Conservation (phyloP, 225 moss, liverwort and hornwort genomes). For the Pseudoscleropodium purum region DNA sequence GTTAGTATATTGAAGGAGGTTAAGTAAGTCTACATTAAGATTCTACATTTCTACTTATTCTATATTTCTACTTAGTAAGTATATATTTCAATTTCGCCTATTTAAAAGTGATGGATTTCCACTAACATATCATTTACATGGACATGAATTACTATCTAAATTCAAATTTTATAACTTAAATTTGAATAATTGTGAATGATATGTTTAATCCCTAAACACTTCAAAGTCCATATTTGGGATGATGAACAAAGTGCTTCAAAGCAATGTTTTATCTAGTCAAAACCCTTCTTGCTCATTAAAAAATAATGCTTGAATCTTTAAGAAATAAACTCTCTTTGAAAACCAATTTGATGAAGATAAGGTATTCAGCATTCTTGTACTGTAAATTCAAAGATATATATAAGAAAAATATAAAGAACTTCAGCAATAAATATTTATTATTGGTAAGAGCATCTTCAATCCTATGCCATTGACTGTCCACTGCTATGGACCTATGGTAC, state of each 20-base stretch:
- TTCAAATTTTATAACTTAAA: too few relatives aligned
- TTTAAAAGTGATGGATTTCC: too few relatives aligned
- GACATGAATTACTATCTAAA: neutral
- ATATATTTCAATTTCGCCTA: too few relatives aligned
- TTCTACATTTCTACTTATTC: too few relatives aligned
- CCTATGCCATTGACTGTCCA: rapidly evolving
- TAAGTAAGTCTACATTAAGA: neutral
- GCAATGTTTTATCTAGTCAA: neutral
- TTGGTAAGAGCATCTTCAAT: too few relatives aligned
- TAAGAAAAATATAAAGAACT: neutral
- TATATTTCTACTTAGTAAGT: too few relatives aligned
- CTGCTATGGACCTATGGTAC: too few relatives aligned
- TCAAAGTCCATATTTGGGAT: rapidly evolving
- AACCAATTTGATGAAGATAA: neutral
- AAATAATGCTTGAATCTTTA: neutral
- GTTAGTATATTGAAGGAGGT: too few relatives aligned
- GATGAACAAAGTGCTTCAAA: neutral
- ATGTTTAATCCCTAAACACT: rapidly evolving
- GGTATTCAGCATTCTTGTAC: too few relatives aligned
- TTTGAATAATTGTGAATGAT: neutral
- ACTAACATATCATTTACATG: rapidly evolving
- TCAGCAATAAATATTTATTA: too few relatives aligned
- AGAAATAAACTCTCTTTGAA: neutral
- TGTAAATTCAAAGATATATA: neutral
- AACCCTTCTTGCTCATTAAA: neutral